These are phyloP conservation scores for Pugionium cornutum DNA, from an alignment of 345 rosid species.

Conservation along the genomic window DNA sequence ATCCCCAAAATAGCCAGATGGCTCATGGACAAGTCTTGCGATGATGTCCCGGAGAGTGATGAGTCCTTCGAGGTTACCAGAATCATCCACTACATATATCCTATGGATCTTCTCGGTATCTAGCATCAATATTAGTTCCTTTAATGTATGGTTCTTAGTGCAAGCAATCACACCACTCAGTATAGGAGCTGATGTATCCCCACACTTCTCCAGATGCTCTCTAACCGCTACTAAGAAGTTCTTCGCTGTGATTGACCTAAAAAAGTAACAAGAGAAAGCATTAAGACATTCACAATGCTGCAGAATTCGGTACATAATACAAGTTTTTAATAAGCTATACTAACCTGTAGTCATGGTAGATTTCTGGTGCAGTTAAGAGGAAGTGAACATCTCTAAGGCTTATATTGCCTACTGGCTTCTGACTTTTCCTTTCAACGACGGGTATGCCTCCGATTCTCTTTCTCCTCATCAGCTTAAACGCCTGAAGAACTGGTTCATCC, in stretches of 20 bases:
- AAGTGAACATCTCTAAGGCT: constrained; percentile 88
- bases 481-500: constrained; percentile 97
- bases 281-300: constrained; percentile 14
- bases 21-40: constrained; percentile 88
- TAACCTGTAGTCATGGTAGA: constrained; percentile 84
- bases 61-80: constrained; percentile 85
- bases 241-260: constrained; percentile 83
- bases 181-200: constrained; percentile 51
- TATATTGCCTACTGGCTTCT: constrained; percentile 81
- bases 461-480: constrained; percentile 90
- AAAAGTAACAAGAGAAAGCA: constrained; percentile 6
- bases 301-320: not conserved
- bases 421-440: constrained; percentile 57
- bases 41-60: constrained; percentile 90
- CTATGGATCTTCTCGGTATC: constrained; percentile 75
- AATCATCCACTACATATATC: constrained; percentile 75
- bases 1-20: constrained; percentile 95
- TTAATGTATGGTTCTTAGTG: constrained; percentile 57
- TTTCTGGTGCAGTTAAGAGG: constrained; percentile 90
- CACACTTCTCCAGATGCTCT: constrained; percentile 58
- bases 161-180: constrained; percentile 72
- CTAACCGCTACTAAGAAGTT: constrained; percentile 71
- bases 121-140: constrained; percentile 71
- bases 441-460: constrained; percentile 79
- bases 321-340: constrained; percentile 20